Evolutionary conservation across 352 stramenopile species (phyloP).

Genomic region (Phytophthora sojae): DNA sequence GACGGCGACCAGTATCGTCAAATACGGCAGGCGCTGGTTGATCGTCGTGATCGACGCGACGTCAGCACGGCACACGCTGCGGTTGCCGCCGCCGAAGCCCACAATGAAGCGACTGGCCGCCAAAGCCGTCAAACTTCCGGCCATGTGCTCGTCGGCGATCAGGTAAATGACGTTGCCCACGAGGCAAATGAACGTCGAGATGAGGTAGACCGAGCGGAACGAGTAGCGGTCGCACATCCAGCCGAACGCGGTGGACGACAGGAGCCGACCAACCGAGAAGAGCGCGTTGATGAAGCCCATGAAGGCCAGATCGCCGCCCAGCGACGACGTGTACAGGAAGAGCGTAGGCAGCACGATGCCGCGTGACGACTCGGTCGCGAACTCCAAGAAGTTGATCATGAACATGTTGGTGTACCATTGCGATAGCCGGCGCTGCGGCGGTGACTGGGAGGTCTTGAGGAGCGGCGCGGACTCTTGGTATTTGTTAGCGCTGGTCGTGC

Average conservation of each 20-base stretch:
- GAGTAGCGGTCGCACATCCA: conserved; percentile 86
- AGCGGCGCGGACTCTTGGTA: conserved; percentile 25
- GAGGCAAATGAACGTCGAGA: conserved; percentile 75
- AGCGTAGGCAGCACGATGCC: conserved; percentile 81
- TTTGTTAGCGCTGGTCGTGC: conserved; percentile 9
- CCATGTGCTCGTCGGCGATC: conserved; percentile 65
- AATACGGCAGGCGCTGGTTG: conserved; percentile 73
- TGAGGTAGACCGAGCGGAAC: conserved; percentile 80
- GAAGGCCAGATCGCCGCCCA: conserved; percentile 73
- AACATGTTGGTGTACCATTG: conserved; percentile 79
- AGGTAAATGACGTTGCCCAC: conserved; percentile 79
- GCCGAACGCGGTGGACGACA: conserved; percentile 78
- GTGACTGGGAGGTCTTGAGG: conserved; percentile 38
- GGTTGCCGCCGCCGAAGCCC: conserved; percentile 76
- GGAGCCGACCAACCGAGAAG: conserved; percentile 74
- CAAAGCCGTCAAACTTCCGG: conserved; percentile 59
- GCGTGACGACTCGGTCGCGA: conserved; percentile 74
- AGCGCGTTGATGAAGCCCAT: conserved; percentile 80
- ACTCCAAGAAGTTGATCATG: conserved; percentile 86
- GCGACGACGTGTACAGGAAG: conserved; percentile 80
- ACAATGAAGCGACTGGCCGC: conserved; percentile 73
- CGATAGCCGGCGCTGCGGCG: conserved; percentile 41
- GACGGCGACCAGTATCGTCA: conserved; percentile 76
- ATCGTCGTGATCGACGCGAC: conserved; percentile 73
- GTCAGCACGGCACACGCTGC: conserved; percentile 76